These are phyloP conservation scores for Trametes villosa DNA, from an alignment of 768 basidiomycete genomes.

Conservation along the genomic window DNA sequence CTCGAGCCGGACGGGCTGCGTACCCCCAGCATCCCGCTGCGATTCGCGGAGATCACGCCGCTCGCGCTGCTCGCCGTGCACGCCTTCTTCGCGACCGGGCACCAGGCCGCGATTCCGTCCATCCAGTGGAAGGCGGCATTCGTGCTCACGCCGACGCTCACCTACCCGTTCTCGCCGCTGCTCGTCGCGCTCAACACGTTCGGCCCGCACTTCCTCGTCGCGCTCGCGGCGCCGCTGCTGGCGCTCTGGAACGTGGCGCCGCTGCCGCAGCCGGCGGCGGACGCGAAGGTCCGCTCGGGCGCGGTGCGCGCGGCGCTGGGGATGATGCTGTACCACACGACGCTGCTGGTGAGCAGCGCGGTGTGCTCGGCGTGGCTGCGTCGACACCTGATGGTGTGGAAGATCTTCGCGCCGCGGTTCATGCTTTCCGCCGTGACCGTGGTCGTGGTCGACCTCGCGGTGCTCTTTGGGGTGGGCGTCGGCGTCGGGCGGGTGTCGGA, in stretches of 20 bases:
- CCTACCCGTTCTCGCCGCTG: conserved; percentile 73
- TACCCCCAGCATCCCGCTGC: conserved; percentile 39
- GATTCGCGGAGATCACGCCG: conserved; percentile 72
- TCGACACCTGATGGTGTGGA: conserved; percentile 97
- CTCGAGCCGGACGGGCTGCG: conserved; percentile 39
- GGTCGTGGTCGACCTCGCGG: conserved; percentile 69
- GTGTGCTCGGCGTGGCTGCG: conserved; percentile 74
- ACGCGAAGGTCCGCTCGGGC: conserved; percentile 43
- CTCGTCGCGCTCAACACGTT: conserved; percentile 80
- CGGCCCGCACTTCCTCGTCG: conserved; percentile 69
- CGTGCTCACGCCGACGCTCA: conserved; percentile 68
- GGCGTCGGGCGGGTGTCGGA: conserved; percentile 52
- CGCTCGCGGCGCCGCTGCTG: conserved; percentile 70
- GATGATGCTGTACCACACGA: conserved; percentile 70
- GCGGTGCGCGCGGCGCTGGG: conserved; percentile 57
- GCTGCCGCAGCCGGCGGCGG: conserved; percentile 35
- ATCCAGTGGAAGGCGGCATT: conserved; percentile 98
- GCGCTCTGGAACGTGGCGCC: conserved; percentile 87
- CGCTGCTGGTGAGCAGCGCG: conserved; percentile 70
- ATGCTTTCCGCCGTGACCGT: conserved; percentile 75
- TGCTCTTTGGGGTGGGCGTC: conserved; percentile 63
- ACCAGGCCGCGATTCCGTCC: conserved; percentile 86
- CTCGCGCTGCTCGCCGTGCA: conserved; percentile 78
- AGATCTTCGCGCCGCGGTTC: conserved; percentile 95
- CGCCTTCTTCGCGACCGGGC: conserved; percentile 87